Evolutionary conservation across 805 yeast species (phyloP), one percentile per base, ranked within the genome.

Genomic region (Nakazawaea laoshanensis): DNA sequence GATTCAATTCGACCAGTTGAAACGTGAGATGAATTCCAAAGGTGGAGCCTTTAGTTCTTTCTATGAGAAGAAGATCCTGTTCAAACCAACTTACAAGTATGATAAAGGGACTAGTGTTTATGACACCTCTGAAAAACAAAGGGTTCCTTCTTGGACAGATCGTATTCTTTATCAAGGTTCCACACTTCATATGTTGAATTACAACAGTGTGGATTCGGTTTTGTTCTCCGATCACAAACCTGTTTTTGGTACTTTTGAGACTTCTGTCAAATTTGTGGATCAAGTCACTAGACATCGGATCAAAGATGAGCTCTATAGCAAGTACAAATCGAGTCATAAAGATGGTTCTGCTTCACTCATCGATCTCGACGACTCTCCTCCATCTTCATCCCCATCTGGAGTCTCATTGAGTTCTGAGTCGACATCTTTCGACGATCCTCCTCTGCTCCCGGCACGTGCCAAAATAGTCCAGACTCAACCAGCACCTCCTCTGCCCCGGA

Each of bases 111-210:
- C 94, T 0, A 72, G 70, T 29, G 57, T 50, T 3, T 92, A 88
- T 51, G 99, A 92, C 52, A 71, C 94, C 0, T 78, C 94, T 25
- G 97, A 89, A 47, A 92, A 92, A 55, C 78, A 77, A 54, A 71
- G 99, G 41, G 77, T 84, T 9, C 99, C 98, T 1, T 94, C 98
- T 0, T 92, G 98, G 98, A 88, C 97, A 3, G 99, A 92, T 58
- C 61, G 98, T 37, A 28, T 36, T 35, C 59, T 89, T 30, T 78
- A 67, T 46, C 64, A 67, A 38, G 86, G 94, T 24, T 52, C 61
- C 4, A 58, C 57, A 12, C 46, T 87, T 26, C 57, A 63, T 25
- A 92, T 85, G 29, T 49, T 76, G 41, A 74, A 75, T 33, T 92
- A 92, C 51, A 70, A 76, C 35, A 71, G 80, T 31, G 75, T 77